A percentile compares a stretch with the other conserved stretches of the same genome.
Conservation (phyloP, 148 eudicot species). For the Diospyros lotus region DNA sequence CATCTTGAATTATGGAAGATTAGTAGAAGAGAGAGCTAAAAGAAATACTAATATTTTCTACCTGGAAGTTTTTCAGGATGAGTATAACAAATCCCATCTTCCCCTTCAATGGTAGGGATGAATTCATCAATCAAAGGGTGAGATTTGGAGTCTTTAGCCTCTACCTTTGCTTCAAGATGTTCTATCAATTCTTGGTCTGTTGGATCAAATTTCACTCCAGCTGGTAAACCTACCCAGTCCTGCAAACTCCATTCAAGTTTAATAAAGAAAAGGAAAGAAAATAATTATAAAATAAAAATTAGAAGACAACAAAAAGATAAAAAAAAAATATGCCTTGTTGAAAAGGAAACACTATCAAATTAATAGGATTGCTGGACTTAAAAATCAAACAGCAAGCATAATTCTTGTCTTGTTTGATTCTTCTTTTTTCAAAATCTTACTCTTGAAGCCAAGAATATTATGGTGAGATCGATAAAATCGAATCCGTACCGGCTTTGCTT, state of each 20-base stretch:
- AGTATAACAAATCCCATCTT: constrained; percentile 98
- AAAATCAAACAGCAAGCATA: constrained; percentile 5
- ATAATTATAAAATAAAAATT: neutral
- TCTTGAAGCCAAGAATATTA: constrained; percentile 25
- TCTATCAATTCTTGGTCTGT: constrained; percentile 98
- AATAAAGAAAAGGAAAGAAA: neutral
- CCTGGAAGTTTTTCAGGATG: constrained; percentile 99
- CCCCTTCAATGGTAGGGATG: constrained; percentile 96
- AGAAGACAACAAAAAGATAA: neutral
- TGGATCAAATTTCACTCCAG: constrained; percentile 99
- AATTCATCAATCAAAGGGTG: constrained; percentile 97
- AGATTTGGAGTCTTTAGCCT: constrained; percentile 60
- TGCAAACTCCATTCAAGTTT: constrained; percentile 19
- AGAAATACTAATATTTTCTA: constrained; percentile 12
- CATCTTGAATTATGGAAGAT: neutral
- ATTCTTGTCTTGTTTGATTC: constrained; percentile 19
- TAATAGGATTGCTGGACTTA: neutral
- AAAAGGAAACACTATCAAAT: neutral
- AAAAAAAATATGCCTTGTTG: neutral
- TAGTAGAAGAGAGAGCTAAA: neutral
- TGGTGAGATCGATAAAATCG: neutral
- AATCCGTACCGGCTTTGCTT: constrained; percentile 77
- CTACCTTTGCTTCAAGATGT: constrained; percentile 95
- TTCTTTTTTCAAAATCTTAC: constrained; percentile 16
- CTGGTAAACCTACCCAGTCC: constrained; percentile 99